Conservation (phyloP, 2,329 filamentous ascomycete genomes). For the Zymoseptoria ardabiliae region DNA sequence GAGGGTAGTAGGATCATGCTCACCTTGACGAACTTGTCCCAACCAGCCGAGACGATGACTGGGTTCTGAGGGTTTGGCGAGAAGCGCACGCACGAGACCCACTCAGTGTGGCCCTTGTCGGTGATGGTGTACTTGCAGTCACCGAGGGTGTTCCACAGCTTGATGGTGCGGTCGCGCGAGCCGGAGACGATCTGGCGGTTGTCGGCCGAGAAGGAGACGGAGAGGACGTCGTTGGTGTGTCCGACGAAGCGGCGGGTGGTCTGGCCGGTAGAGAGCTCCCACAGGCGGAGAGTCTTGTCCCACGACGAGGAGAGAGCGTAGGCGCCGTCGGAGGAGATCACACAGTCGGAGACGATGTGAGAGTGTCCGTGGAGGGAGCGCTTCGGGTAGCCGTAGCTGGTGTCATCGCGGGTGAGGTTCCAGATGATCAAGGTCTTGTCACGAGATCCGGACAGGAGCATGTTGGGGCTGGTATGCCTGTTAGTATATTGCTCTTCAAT, state of each 20-base stretch:
- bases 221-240: conserved; percentile 99
- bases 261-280: conserved; percentile 95
- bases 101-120: conserved; percentile 99
- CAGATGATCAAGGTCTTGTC: conserved; percentile 99
- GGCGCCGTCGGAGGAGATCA: conserved; percentile 98
- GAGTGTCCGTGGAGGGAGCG: conserved; percentile 97
- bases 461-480: conserved; percentile 68
- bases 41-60: conserved; percentile 95
- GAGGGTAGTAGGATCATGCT: conserved; percentile 35
- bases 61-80: conserved; percentile 99
- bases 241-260: conserved; percentile 98
- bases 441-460: conserved; percentile 94
- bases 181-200: conserved; percentile 99
- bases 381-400: conserved; percentile 98
- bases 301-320: conserved; percentile 98
- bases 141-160: conserved; percentile 99
- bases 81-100: conserved; percentile 99
- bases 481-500: conserved; percentile 5
- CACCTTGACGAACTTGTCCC: conserved; percentile 99
- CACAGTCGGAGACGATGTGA: conserved; percentile 99
- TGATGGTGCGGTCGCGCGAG: conserved; percentile 97
- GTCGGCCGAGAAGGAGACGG: conserved; percentile 99
- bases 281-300: conserved; percentile 99
- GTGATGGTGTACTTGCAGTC: conserved; percentile 99
- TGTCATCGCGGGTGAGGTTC: conserved; percentile 98